Conservation (phyloP, 352 stramenopile genomes). For the Thalassiosira oceanica region DNA sequence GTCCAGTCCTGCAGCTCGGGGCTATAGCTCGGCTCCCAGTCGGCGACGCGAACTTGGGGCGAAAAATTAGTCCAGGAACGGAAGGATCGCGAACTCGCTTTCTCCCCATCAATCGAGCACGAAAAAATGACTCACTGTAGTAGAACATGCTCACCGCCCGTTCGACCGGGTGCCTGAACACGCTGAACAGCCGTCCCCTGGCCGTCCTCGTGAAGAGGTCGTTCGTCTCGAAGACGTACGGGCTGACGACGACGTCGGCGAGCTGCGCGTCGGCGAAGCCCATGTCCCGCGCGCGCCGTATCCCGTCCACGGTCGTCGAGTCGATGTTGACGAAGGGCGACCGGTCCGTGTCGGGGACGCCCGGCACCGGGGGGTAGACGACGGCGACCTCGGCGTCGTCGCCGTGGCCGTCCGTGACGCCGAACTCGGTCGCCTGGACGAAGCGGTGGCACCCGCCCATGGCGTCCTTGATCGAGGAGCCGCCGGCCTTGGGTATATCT, state of each 20-base stretch:
- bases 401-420: conserved; percentile 56
- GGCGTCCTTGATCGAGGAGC: conserved; percentile 50
- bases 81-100: too few species aligned
- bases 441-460: conserved; percentile 60
- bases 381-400: conserved; percentile 54
- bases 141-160: conserved; percentile 56
- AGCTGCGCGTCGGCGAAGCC: conserved; percentile 58
- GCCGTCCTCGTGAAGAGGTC: conserved; percentile 52
- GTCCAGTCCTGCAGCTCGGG: conserved; percentile 54
- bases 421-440: conserved; percentile 57
- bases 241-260: conserved; percentile 52
- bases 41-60: conserved; percentile 34
- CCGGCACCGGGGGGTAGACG: conserved; percentile 51
- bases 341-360: conserved; percentile 35
- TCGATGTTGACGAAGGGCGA: conserved; percentile 65
- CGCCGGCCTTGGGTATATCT: conserved; percentile 44
- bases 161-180: conserved; percentile 56
- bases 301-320: conserved; percentile 48
- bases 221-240: conserved; percentile 55
- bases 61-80: too few species aligned
- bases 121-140: conserved; percentile 28
- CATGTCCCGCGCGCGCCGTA: conserved; percentile 52
- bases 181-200: conserved; percentile 48
- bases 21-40: conserved; percentile 57
- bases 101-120: neutral